Percentiles rank a stretch among this genome's conserved stretches.
Conservation (phyloP, 2,329 filamentous ascomycete genomes). For the Hysterium pulicare region DNA sequence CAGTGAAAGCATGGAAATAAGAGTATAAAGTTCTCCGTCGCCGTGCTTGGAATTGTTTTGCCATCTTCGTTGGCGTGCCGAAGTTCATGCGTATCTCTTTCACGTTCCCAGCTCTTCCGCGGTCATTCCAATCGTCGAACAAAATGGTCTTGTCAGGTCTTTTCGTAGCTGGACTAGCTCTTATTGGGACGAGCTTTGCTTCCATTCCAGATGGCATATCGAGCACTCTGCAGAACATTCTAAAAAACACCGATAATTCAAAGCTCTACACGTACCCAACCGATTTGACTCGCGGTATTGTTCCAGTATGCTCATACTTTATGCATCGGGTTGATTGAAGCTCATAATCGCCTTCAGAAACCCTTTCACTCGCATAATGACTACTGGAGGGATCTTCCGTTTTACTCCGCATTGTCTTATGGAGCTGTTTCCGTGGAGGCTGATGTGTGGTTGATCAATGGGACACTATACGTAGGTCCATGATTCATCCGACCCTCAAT, state of each 20-base stretch:
- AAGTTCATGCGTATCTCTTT: background rate
- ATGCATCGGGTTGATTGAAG: slow-evolving; percentile 3
- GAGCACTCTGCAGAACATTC: slow-evolving; percentile 52
- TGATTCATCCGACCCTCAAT: too few species aligned
- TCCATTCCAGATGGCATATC: slow-evolving; percentile 41
- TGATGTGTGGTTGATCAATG: slow-evolving; percentile 59
- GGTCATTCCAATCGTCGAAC: background rate
- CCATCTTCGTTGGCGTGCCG: background rate
- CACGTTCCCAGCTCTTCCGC: background rate
- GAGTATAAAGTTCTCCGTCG: background rate
- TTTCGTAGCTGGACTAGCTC: background rate
- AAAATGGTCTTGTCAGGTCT: background rate
- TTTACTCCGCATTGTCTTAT: slow-evolving; percentile 53
- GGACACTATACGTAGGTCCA: slow-evolving; percentile 49
- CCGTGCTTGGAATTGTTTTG: background rate
- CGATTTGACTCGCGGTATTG: slow-evolving; percentile 57
- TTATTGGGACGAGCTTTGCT: slow-evolving; percentile 10
- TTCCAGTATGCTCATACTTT: slow-evolving; percentile 46
- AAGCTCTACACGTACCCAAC: slow-evolving; percentile 59
- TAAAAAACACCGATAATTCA: slow-evolving; percentile 52
- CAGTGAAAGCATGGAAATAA: too few species aligned
- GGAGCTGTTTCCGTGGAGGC: slow-evolving; percentile 59
- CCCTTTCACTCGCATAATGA: slow-evolving; percentile 58
- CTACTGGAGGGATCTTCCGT: slow-evolving; percentile 51
- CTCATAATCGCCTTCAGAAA: slow-evolving; percentile 36